A percentile compares a stretch with the other conserved stretches of the same genome.
Evolutionary conservation across 768 basidiomycete species (phyloP).

Genomic region (Collybia sordida): DNA sequence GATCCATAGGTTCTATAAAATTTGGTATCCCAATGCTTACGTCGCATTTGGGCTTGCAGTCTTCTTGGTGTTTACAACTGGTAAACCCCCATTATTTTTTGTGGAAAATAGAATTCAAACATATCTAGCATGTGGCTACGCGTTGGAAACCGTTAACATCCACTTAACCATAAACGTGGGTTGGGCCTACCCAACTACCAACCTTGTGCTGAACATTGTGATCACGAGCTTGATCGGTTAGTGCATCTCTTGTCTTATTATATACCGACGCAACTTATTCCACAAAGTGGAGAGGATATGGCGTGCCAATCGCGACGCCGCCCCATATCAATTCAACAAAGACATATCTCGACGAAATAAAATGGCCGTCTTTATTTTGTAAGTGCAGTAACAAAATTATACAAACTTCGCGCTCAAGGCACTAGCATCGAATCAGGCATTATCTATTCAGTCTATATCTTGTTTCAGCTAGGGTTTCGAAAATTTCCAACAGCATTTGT

Average conservation of each 20-base stretch:
- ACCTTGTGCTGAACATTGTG: constrained; percentile 31
- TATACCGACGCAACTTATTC: not conserved
- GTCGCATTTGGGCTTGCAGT: constrained; percentile 11
- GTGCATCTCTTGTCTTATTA: not conserved
- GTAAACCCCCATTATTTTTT: constrained; percentile 4
- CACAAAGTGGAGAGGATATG: constrained; percentile 33
- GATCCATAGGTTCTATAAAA: constrained; percentile 18
- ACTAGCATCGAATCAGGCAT: constrained; percentile 38
- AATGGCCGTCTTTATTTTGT: constrained; percentile 36
- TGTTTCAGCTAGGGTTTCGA: constrained; percentile 26
- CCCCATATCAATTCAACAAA: constrained; percentile 22
- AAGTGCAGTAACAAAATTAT: constrained; percentile 4
- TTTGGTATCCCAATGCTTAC: constrained; percentile 11
- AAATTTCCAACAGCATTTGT: constrained; percentile 21
- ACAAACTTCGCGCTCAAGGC: not conserved
- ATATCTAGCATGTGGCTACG: constrained; percentile 14
- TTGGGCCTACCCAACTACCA: constrained; percentile 33
- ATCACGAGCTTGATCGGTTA: constrained; percentile 33
- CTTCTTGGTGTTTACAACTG: constrained; percentile 12
- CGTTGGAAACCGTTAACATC: constrained; percentile 11
- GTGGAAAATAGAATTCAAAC: not conserved
- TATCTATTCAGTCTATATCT: constrained; percentile 35
- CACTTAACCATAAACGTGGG: constrained; percentile 18
- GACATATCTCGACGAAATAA: constrained; percentile 29
- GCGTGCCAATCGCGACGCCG: constrained; percentile 25